Evolutionary conservation across 31 red algal genomes (phyloP), one percentile per base, ranked within the genome.

Genomic region (Odonthalia washingtoniensis): DNA sequence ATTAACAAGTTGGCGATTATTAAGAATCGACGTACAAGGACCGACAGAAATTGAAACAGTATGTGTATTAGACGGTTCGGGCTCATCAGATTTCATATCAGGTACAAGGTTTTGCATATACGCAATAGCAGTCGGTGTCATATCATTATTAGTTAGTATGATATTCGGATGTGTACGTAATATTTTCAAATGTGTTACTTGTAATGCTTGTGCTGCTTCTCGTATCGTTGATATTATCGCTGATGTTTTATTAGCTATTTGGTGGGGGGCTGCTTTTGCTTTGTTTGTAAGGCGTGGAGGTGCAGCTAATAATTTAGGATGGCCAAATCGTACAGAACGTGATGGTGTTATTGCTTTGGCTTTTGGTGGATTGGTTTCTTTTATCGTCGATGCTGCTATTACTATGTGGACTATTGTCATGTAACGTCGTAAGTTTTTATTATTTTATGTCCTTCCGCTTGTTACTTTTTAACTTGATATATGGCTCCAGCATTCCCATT

Each of bases 321-420:
- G 67, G 79, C 79, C 88, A 18, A 72, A 91, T 33, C 33, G 72
- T 4, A 41, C 74, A 14, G 88, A 77, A 31, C 80, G 88, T 26
- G 80, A 91, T 74, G 88, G 88, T 4, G 88, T 91, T 24, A 91
- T 91, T 70, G 88, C 70, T 46, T 49, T 69, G 27, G 72, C 79
- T 1, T 91, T 91, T 62, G 88, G 88, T 5, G 88, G 77, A 26
- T 66, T 84, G 70, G 72, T 65, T 41, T 44, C 79, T 64, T 91
- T 65, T 38, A 34, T 33, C 40, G 57, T 49, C 3, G 80, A 84
- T 78, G 72, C 70, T 24, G 61, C 83, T 60, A 60, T 91, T 21
- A 85, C 82, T 42, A 67, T 85, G 16, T 18, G 45, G 9, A 1
- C 0, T 36, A 68, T 53, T 49, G 82, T 42, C 26, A 18, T 72